Evolutionary conservation across 805 yeast genomes (phyloP).

Genomic region (Hanseniaspora clermontiae): DNA sequence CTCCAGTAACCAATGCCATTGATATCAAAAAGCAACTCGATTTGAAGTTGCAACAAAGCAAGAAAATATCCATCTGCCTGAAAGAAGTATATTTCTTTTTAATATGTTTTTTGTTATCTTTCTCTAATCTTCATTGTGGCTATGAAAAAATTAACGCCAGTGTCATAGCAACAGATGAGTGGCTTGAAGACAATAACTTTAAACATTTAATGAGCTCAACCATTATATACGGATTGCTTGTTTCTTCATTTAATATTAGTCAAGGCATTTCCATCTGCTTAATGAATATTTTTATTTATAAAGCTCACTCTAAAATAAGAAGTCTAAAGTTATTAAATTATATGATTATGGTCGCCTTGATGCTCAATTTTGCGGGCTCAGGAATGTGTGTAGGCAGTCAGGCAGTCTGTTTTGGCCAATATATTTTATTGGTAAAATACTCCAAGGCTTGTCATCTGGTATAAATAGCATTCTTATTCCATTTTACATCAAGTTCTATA

Average conservation of each 20-base stretch:
- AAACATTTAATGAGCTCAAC: not conserved
- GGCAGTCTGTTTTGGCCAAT: not conserved
- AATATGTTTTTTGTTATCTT: not conserved
- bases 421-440: not conserved
- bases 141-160: not conserved
- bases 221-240: not conserved
- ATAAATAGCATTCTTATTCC: not conserved
- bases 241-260: not conserved
- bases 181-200: not conserved
- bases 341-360: not conserved
- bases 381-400: not conserved
- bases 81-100: not conserved
- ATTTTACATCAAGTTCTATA: not conserved
- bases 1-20: not conserved
- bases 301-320: not conserved
- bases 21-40: not conserved
- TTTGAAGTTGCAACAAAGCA: not conserved
- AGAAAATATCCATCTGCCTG: not conserved
- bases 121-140: not conserved
- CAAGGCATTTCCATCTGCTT: not conserved
- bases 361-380: not conserved
- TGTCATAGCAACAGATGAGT: not conserved
- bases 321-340: not conserved
- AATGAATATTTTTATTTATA: not conserved
- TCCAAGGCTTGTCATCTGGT: not conserved